Evolutionary conservation across 2,329 filamentous ascomycete species (phyloP).

Genomic region (Tolypocladium sp.): DNA sequence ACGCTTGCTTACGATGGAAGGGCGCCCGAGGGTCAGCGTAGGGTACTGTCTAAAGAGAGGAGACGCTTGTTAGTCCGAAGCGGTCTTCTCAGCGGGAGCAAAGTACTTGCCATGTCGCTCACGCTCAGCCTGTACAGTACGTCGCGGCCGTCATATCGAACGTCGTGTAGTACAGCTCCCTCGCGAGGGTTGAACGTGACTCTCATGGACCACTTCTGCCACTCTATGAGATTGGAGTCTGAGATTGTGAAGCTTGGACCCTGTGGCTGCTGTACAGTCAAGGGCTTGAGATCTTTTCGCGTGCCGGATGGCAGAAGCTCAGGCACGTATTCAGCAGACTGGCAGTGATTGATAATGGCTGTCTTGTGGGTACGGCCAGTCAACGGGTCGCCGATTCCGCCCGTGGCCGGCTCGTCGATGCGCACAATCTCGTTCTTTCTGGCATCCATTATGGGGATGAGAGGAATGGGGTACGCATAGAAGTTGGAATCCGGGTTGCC

Average conservation of each 20-base stretch:
- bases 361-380: conserved; percentile 8
- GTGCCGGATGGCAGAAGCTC: conserved; percentile 30
- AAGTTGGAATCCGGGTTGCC: conserved; percentile 41
- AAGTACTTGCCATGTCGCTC: conserved; percentile 52
- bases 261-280: conserved; percentile 35
- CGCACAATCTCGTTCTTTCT: conserved; percentile 20
- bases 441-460: conserved; percentile 32
- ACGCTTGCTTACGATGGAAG: conserved; percentile 54
- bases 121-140: conserved; percentile 48
- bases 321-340: conserved; percentile 27
- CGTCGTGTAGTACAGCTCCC: conserved; percentile 59
- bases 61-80: not conserved
- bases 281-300: conserved; percentile 46
- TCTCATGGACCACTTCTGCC: conserved; percentile 61
- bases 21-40: conserved; percentile 46
- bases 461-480: conserved; percentile 44
- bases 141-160: conserved; percentile 55
- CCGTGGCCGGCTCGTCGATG: conserved; percentile 23
- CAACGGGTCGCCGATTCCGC: conserved; percentile 16
- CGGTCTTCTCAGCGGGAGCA: not conserved
- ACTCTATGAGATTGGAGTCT: conserved; percentile 34
- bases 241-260: conserved; percentile 31
- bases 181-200: conserved; percentile 63
- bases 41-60: conserved; percentile 33
- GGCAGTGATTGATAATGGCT: conserved; percentile 19